Conservation (phyloP, 805 yeast genomes). For the Yarrowia deformans region DNA sequence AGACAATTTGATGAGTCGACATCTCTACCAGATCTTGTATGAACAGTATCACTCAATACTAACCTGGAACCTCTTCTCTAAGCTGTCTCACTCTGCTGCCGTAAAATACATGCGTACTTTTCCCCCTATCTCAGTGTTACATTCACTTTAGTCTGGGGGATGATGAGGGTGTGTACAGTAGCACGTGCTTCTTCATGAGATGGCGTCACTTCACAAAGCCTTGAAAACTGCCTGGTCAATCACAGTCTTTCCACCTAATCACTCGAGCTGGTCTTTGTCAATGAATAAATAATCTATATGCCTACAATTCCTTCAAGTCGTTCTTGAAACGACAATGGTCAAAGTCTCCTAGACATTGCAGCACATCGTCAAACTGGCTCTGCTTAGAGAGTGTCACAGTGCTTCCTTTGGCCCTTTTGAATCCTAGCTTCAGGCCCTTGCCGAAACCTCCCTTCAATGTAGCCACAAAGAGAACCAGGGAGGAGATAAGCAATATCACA, state of each 20-base stretch:
- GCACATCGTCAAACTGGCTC: conserved; percentile 43
- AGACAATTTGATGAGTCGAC: too few species aligned
- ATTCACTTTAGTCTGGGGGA: background rate
- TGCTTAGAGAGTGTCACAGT: conserved; percentile 10
- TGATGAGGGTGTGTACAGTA: too few species aligned
- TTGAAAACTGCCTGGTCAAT: too few species aligned
- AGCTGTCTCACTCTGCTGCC: too few species aligned
- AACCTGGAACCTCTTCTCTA: too few species aligned
- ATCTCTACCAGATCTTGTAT: too few species aligned
- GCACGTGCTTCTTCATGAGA: too few species aligned
- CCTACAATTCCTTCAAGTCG: conserved; percentile 28
- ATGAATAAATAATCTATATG: conserved; percentile 5
- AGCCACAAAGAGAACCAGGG: conserved; percentile 20
- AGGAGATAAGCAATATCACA: conserved; percentile 39
- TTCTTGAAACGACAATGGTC: conserved; percentile 39
- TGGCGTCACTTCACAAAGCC: too few species aligned
- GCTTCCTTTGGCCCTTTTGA: background rate
- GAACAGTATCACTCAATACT: too few species aligned
- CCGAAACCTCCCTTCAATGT: conserved; percentile 7
- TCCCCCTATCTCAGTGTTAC: background rate
- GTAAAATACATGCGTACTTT: too few species aligned
- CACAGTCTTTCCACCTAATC: too few species aligned
- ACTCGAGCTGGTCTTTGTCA: too few species aligned
- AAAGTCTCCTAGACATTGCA: conserved; percentile 43
- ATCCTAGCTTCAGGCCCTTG: conserved; percentile 3